Evolutionary conservation across 495 filamentous ascomycete genomes (phyloP).

Genomic region (Aspergillus sclerotioniger): DNA sequence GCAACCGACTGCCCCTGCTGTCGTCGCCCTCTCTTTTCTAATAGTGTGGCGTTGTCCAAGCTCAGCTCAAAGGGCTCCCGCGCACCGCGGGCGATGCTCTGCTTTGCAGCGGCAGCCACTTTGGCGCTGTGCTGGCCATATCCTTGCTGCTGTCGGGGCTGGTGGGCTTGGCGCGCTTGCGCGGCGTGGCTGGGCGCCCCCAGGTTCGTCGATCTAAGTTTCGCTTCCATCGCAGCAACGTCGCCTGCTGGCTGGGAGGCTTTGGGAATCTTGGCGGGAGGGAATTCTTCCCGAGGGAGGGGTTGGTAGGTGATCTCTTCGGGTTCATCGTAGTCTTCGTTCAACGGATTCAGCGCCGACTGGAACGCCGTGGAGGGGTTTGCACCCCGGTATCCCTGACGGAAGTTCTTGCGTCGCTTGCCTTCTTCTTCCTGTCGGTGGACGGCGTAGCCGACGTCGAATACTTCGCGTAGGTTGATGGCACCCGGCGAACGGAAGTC

Average conservation of each 20-base stretch:
- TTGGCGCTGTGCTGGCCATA: slow-evolving; percentile 79
- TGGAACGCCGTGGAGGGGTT: slow-evolving; percentile 44
- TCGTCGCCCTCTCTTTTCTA: slow-evolving; percentile 66
- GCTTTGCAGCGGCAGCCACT: slow-evolving; percentile 76
- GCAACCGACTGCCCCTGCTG: slow-evolving; percentile 33
- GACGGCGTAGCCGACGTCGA: slow-evolving; percentile 95
- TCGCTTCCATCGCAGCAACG: slow-evolving; percentile 78
- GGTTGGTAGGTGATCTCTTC: slow-evolving; percentile 45
- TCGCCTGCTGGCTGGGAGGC: slow-evolving; percentile 54
- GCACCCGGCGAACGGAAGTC: slow-evolving; percentile 97
- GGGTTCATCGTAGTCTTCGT: slow-evolving; percentile 67
- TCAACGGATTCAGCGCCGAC: slow-evolving; percentile 61
- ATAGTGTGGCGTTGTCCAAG: slow-evolving; percentile 81
- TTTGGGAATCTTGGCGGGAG: slow-evolving; percentile 68
- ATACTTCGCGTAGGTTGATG: slow-evolving; percentile 93
- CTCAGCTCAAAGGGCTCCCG: slow-evolving; percentile 83
- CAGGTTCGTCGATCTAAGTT: slow-evolving; percentile 78
- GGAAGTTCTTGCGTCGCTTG: slow-evolving; percentile 75
- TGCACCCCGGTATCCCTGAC: slow-evolving; percentile 65
- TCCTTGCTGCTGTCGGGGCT: slow-evolving; percentile 54
- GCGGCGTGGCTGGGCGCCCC: slow-evolving; percentile 52
- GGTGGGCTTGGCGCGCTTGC: slow-evolving; percentile 57
- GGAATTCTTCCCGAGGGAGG: slow-evolving; percentile 37
- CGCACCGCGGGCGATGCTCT: slow-evolving; percentile 63
- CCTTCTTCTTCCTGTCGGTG: slow-evolving; percentile 95